phyloP scores from a whole-genome alignment of 2,329 filamentous ascomycete species.

The Cladosporium phlei region DNA sequence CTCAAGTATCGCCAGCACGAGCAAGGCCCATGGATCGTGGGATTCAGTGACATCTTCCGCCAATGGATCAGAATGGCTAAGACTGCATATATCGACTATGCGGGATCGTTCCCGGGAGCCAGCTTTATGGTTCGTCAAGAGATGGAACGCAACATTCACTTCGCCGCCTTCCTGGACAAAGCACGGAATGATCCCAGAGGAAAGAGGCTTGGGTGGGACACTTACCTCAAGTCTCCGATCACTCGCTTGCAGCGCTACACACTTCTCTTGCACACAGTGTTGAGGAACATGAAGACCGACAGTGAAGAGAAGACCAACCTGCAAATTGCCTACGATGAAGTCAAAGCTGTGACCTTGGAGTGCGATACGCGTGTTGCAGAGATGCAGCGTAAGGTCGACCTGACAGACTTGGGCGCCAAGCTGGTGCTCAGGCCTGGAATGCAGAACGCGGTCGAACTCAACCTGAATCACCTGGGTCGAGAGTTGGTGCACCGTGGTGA shows the following conservation, averaged over 20 bases:
- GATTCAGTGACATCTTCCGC: conserved; percentile 94
- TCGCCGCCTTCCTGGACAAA: conserved; percentile 78
- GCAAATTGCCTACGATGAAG: conserved; percentile 79
- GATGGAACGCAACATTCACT: conserved; percentile 75
- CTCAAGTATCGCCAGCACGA: conserved; percentile 96
- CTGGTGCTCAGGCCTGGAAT: conserved; percentile 82
- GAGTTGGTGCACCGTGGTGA: conserved; percentile 87
- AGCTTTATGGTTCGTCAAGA: conserved; percentile 80
- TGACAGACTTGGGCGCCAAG: conserved; percentile 78
- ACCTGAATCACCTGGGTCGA: conserved; percentile 88
- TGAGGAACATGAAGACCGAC: conserved; percentile 77
- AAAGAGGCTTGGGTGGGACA: conserved; percentile 85
- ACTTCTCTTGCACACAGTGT: conserved; percentile 74
- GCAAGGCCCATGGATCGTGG: conserved; percentile 88
- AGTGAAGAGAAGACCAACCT: conserved; percentile 87
- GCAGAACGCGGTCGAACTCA: conserved; percentile 74
- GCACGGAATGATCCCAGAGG: conserved; percentile 74
- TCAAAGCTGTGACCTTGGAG: conserved; percentile 81
- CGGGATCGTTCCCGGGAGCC: conserved; percentile 78
- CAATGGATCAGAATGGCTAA: conserved; percentile 98
- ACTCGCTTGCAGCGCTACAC: conserved; percentile 87
- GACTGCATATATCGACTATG: conserved; percentile 85
- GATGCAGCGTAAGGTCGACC: conserved; percentile 82
- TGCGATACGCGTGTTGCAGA: conserved; percentile 91
- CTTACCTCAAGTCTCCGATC: conserved; percentile 88